Conservation (phyloP, 805 yeast species). For the Kazachstania martiniae region DNA sequence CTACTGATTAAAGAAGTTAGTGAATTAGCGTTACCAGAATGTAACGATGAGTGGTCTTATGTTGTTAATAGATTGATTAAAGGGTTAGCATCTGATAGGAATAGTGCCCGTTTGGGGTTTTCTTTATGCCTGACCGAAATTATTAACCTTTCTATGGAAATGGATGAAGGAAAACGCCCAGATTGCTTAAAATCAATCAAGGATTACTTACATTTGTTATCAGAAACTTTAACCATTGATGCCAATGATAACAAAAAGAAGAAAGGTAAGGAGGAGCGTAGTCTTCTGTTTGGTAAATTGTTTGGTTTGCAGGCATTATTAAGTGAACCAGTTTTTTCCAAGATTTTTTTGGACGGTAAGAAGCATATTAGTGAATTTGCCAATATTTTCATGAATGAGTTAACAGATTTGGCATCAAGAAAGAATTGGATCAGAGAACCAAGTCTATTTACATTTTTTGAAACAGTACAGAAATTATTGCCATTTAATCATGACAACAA, state of each 20-base stretch:
- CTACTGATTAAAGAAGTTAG: conserved; percentile 50
- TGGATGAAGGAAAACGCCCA: conserved; percentile 5
- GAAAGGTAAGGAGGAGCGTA: conserved; percentile 78
- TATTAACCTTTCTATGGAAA: conserved; percentile 28
- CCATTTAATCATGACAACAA: conserved; percentile 9
- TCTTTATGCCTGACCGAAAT: conserved; percentile 79
- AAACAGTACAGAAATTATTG: conserved; percentile 31
- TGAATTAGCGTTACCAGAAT: conserved; percentile 22
- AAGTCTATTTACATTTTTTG: conserved; percentile 57
- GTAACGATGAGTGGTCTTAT: conserved; percentile 63
- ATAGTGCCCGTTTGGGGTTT: conserved; percentile 77
- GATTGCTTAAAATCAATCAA: conserved; percentile 11
- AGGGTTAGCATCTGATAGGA: conserved; percentile 75
- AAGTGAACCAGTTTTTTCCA: conserved; percentile 36
- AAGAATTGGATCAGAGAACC: conserved; percentile 88
- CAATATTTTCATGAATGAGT: conserved; percentile 32
- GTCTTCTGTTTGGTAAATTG: conserved; percentile 67
- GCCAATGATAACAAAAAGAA: conserved; percentile 31
- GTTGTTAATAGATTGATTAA: conserved; percentile 68
- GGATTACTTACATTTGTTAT: conserved; percentile 14
- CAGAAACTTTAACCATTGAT: conserved; percentile 28
- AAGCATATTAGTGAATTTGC: conserved; percentile 23
- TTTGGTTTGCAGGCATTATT: conserved; percentile 75
- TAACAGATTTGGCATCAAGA: conserved; percentile 46
- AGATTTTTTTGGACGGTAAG: conserved; percentile 22